These are phyloP conservation scores for Ilyonectria mors-panacis DNA, from an alignment of 2,329 filamentous ascomycete genomes.

Conservation along the genomic window DNA sequence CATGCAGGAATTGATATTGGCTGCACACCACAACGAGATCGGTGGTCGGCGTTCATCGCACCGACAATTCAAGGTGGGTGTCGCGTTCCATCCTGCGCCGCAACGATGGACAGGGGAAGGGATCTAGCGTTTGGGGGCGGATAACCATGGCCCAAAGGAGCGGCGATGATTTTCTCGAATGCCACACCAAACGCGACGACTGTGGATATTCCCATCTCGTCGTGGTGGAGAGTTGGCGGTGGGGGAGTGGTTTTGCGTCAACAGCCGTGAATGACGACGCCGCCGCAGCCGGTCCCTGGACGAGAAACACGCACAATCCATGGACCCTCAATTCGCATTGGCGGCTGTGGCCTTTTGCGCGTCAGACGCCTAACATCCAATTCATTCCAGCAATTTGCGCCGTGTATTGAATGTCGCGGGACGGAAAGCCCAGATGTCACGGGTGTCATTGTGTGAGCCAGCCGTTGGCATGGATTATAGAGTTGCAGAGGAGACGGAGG, in stretches of 20 bases:
- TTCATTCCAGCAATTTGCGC: neutral
- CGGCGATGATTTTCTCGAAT: neutral
- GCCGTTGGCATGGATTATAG: neutral
- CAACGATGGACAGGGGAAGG: neutral
- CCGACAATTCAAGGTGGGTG: neutral
- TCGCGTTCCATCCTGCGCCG: neutral
- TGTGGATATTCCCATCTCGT: neutral
- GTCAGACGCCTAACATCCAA: too few relatives aligned
- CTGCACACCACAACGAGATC: neutral
- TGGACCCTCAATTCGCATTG: neutral
- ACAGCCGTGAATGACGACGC: neutral
- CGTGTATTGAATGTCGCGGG: neutral
- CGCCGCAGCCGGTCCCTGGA: neutral
- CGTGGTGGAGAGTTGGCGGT: neutral
- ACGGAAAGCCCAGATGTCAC: neutral
- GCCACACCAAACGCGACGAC: neutral
- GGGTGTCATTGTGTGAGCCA: neutral
- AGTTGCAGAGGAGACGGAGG: neutral
- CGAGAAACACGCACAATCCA: neutral
- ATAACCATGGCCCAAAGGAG: neutral
- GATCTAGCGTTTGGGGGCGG: neutral
- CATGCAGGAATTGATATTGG: neutral
- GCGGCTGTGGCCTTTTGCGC: neutral
- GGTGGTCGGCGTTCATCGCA: neutral
- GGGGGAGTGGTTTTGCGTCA: neutral